phyloP scores from a whole-genome alignment of 1,284 basidiomycete species.

The Gymnopus androsaceus region DNA sequence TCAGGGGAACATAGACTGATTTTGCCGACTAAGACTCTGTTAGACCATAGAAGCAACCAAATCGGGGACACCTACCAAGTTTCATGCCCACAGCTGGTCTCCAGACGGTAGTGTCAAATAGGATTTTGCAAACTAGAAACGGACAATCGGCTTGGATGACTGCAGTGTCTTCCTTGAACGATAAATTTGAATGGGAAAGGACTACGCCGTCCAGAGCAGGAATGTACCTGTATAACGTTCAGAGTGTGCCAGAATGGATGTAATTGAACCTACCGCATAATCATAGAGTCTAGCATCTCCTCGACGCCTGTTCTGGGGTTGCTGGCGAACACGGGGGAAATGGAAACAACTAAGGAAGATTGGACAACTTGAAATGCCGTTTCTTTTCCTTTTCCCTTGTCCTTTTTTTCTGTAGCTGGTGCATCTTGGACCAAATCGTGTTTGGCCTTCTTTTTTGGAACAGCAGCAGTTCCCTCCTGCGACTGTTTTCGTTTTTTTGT shows the following conservation, averaged over 20 bases:
- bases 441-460: constrained; percentile 34
- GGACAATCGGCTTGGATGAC: constrained; percentile 85
- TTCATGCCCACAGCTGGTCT: constrained; percentile 84
- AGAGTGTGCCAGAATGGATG: background rate
- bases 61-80: constrained; percentile 60
- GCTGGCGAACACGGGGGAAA: constrained; percentile 80
- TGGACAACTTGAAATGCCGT: constrained; percentile 70
- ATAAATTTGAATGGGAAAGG: constrained; percentile 80
- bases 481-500: constrained; percentile 56
- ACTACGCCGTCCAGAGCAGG: constrained; percentile 87
- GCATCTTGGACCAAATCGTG: constrained; percentile 12
- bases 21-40: constrained; percentile 65
- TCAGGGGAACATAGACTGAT: constrained; percentile 92
- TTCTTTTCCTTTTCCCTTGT: constrained; percentile 47
- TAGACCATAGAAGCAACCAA: constrained; percentile 12
- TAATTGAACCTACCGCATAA: constrained; percentile 74
- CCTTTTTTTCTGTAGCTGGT: constrained; percentile 31
- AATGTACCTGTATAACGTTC: constrained; percentile 69
- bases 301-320: constrained; percentile 73
- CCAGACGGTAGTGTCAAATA: constrained; percentile 89
- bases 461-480: constrained; percentile 23
- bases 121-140: constrained; percentile 75
- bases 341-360: constrained; percentile 72
- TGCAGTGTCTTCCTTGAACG: constrained; percentile 70
- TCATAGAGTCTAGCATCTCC: constrained; percentile 89